Evolutionary conservation across 2,329 filamentous ascomycete genomes (phyloP).

Genomic region (Rhinocladiella mackenziei): DNA sequence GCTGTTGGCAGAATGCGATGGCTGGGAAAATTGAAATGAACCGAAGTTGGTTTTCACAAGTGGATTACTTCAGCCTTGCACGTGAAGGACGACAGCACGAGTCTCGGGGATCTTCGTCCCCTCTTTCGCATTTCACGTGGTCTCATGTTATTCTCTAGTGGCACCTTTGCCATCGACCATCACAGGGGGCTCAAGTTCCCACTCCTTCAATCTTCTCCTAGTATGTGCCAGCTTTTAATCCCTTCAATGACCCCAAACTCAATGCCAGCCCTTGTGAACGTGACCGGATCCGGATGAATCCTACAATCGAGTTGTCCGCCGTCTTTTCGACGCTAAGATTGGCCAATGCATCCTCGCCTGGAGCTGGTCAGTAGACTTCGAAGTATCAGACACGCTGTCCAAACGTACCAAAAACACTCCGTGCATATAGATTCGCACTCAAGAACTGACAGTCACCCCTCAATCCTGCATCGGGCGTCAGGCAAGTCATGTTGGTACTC

Average conservation of each 20-base stretch:
- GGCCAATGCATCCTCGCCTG: slow-evolving; percentile 95
- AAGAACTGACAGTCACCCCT: slow-evolving; percentile 98
- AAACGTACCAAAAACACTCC: slow-evolving; percentile 92
- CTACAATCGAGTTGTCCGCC: slow-evolving; percentile 89
- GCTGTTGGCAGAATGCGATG: slow-evolving; percentile 19
- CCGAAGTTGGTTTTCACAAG: not conserved
- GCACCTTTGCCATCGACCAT: too few species aligned
- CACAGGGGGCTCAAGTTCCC: too few species aligned
- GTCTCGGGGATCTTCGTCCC: not conserved
- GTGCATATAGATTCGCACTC: slow-evolving; percentile 92
- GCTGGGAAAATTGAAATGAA: slow-evolving; percentile 6
- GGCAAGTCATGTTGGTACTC: slow-evolving; percentile 96
- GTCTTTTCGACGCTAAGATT: slow-evolving; percentile 98
- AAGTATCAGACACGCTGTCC: not conserved
- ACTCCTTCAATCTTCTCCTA: too few species aligned
- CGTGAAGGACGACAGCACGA: not conserved
- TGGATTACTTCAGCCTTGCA: not conserved
- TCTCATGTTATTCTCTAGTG: too few species aligned
- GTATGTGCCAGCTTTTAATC: slow-evolving; percentile 66
- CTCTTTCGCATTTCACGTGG: not conserved
- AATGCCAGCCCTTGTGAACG: slow-evolving; percentile 91
- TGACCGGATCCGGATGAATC: slow-evolving; percentile 96
- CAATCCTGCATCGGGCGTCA: slow-evolving; percentile 92
- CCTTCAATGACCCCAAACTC: slow-evolving; percentile 90
- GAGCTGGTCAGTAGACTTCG: slow-evolving; percentile 1